Evolutionary conservation across 345 rosid species (phyloP).

Genomic region (Garcia nutans): DNA sequence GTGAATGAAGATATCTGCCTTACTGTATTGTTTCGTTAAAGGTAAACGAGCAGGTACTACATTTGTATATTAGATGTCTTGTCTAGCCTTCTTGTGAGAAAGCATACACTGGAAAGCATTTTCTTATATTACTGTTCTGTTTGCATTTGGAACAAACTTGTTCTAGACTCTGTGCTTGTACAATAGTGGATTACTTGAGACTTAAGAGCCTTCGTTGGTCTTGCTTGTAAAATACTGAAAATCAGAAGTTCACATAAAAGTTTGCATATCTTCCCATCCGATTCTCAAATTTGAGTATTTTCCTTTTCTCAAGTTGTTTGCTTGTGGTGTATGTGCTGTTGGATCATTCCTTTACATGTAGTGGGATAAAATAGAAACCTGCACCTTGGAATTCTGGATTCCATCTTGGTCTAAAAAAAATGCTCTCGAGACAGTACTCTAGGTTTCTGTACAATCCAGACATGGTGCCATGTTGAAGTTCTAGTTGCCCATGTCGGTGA

Average conservation of each 20-base stretch:
- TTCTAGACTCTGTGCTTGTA: neutral
- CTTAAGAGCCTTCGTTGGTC: neutral
- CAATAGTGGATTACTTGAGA: neutral
- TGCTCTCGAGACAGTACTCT: neutral
- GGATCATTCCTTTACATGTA: neutral
- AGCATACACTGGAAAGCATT: neutral
- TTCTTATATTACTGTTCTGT: neutral
- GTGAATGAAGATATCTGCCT: constrained; percentile 6
- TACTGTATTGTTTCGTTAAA: neutral
- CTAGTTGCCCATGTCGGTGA: neutral
- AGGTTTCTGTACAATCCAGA: neutral
- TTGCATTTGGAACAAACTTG: neutral
- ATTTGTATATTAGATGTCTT: neutral
- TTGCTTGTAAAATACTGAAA: constrained; percentile 9
- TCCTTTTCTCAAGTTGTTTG: neutral
- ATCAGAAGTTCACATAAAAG: neutral
- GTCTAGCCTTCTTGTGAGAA: constrained; percentile 8
- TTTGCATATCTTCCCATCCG: neutral
- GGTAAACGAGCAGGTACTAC: neutral
- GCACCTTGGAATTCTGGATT: neutral
- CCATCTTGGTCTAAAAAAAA: neutral
- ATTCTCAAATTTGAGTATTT: neutral
- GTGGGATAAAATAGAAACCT: neutral
- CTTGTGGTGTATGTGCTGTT: neutral
- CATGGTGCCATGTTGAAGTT: neutral